Percentiles rank a stretch among this genome's conserved stretches.
Evolutionary conservation across 202 grass and related monocot genomes (phyloP).

Genomic region (Schoenoplectus tabernaemontani): DNA sequence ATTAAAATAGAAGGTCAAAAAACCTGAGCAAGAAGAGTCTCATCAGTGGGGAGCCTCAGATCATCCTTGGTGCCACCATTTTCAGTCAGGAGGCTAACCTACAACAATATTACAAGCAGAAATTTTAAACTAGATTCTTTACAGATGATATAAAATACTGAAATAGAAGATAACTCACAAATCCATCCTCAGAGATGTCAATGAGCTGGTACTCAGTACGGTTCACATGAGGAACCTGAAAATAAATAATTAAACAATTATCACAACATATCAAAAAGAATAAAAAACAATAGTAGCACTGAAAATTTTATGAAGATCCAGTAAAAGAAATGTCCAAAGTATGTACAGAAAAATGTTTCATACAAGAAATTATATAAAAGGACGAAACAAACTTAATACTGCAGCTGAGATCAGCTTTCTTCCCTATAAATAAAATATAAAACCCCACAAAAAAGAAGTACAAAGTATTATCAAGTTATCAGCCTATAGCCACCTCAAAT

Average conservation of each 20-base stretch:
- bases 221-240: slow-evolving; percentile 77
- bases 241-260: slow-evolving; percentile 2
- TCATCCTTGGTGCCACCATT: slow-evolving; percentile 87
- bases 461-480: neutral
- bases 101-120: slow-evolving; percentile 21
- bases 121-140: neutral
- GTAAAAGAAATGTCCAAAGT: neutral
- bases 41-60: slow-evolving; percentile 93
- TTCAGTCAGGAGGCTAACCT: slow-evolving; percentile 90
- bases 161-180: slow-evolving; percentile 41
- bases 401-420: neutral
- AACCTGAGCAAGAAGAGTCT: slow-evolving; percentile 57
- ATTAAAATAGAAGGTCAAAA: slow-evolving; percentile 2
- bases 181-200: slow-evolving; percentile 98
- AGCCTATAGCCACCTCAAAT: neutral
- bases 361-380: neutral
- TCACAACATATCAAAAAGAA: neutral
- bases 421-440: neutral
- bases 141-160: neutral
- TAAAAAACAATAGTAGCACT: neutral
- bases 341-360: neutral
- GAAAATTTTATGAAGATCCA: neutral
- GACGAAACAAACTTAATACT: neutral
- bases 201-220: slow-evolving; percentile 94
- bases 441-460: neutral